Percentiles rank a stretch among this genome's conserved stretches.
Evolutionary conservation across 352 stramenopile species (phyloP).

Genomic region (Phytophthora lateralis): DNA sequence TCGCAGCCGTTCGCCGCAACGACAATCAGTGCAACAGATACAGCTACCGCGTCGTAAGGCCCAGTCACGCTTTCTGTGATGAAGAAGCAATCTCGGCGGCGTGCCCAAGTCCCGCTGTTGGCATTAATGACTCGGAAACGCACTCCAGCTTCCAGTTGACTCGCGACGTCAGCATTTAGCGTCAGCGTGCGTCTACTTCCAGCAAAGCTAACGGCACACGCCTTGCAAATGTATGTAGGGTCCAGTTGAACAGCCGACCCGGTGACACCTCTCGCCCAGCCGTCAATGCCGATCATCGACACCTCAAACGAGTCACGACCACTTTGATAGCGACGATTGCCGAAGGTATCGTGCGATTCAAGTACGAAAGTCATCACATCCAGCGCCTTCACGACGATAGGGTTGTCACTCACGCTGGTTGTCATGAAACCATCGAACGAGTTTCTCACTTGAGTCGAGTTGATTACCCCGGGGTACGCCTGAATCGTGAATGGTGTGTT

Average conservation of each 20-base stretch:
- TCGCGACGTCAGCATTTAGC: slow-evolving; percentile 63
- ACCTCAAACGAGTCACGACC: slow-evolving; percentile 86
- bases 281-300: slow-evolving; percentile 72
- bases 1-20: slow-evolving; percentile 59
- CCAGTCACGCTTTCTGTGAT: slow-evolving; percentile 50
- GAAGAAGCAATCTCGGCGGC: slow-evolving; percentile 72
- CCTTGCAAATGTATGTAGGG: slow-evolving; percentile 54
- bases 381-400: slow-evolving; percentile 46
- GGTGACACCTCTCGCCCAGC: slow-evolving; percentile 91
- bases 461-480: slow-evolving; percentile 79
- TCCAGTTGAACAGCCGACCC: slow-evolving; percentile 45
- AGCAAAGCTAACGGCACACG: slow-evolving; percentile 61
- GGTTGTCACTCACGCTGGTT: slow-evolving; percentile 27
- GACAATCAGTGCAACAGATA: slow-evolving; percentile 48
- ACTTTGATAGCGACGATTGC: slow-evolving; percentile 89
- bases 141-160: slow-evolving; percentile 57
- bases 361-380: slow-evolving; percentile 73
- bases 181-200: slow-evolving; percentile 49
- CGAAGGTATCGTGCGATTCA: slow-evolving; percentile 73
- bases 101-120: slow-evolving; percentile 60
- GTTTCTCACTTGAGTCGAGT: slow-evolving; percentile 57
- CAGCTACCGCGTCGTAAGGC: slow-evolving; percentile 33
- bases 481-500: slow-evolving; percentile 67
- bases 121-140: slow-evolving; percentile 68
- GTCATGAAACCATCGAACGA: slow-evolving; percentile 65